Conservation (phyloP, 2,329 filamentous ascomycete genomes). For the Cytospora leucostoma region DNA sequence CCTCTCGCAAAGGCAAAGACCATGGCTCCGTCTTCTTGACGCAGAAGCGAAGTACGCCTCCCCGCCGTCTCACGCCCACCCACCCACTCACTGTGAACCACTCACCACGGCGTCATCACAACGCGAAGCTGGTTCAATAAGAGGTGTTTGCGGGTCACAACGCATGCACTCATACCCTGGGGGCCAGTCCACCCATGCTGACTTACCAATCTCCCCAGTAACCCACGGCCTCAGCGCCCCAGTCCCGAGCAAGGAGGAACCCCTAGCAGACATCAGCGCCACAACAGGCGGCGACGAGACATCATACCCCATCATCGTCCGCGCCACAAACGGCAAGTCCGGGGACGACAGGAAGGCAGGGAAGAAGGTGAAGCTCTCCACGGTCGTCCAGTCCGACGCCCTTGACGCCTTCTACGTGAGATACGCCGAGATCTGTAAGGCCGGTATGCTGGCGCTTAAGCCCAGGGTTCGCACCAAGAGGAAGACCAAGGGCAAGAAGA, state of each 20-base stretch:
- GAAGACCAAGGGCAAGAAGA: slow-evolving; percentile 76
- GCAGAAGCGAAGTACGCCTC: slow-evolving; percentile 69
- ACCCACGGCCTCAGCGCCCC: slow-evolving; percentile 47
- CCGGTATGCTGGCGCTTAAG: slow-evolving; percentile 85
- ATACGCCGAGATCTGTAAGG: slow-evolving; percentile 91
- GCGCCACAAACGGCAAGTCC: slow-evolving; percentile 78
- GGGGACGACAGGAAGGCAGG: slow-evolving; percentile 51
- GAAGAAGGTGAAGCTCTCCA: slow-evolving; percentile 74
- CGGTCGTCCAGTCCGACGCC: slow-evolving; percentile 73
- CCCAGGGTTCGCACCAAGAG: slow-evolving; percentile 89
- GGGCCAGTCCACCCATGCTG: background rate
- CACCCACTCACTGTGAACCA: background rate
- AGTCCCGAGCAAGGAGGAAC: slow-evolving; percentile 47
- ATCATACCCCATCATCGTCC: slow-evolving; percentile 67
- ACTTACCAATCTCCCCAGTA: slow-evolving; percentile 38
- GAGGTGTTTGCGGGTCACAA: too few relatives aligned
- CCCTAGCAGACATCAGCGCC: slow-evolving; percentile 62
- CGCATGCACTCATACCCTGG: background rate
- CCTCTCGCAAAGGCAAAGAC: slow-evolving; percentile 64
- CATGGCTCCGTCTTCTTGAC: slow-evolving; percentile 74
- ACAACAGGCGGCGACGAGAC: background rate
- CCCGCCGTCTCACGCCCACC: background rate
- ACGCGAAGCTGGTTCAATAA: background rate
- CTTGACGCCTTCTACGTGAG: slow-evolving; percentile 78
- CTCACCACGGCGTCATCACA: background rate